These are phyloP conservation scores for Penicillium dipodomyicola DNA, from an alignment of 495 filamentous ascomycete genomes.

Conservation along the genomic window DNA sequence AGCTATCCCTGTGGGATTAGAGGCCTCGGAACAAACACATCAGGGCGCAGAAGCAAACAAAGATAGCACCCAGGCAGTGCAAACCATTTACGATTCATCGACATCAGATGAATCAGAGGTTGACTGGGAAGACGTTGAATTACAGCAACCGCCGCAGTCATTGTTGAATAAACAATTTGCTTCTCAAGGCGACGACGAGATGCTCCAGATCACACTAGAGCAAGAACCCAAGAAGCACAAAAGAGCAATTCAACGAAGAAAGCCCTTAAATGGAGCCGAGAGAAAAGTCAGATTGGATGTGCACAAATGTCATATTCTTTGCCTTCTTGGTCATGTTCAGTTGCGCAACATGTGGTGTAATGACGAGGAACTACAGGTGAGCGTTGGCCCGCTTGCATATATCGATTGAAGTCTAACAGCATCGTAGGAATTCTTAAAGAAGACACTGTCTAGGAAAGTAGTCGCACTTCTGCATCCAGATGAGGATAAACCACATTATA, in stretches of 20 bases:
- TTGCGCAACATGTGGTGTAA: conserved; percentile 88
- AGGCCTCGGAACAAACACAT: conserved; percentile 12
- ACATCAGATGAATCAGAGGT: conserved; percentile 58
- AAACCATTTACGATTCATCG: conserved; percentile 47
- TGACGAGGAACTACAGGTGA: conserved; percentile 61
- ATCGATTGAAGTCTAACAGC: conserved; percentile 3
- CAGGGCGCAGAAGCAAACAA: conserved; percentile 10
- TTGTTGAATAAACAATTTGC: conserved; percentile 24
- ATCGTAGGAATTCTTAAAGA: conserved; percentile 50
- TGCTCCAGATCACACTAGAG: conserved; percentile 59
- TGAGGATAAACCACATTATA: conserved; percentile 63
- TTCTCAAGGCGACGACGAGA: conserved; percentile 30
- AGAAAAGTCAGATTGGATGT: conserved; percentile 68
- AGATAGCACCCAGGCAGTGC: conserved; percentile 26
- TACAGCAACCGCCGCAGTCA: conserved; percentile 39
- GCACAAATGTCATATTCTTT: conserved; percentile 85
- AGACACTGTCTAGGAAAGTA: conserved; percentile 58
- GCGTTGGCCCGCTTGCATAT: conserved; percentile 10
- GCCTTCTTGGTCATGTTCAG: conserved; percentile 71
- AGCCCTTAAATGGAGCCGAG: conserved; percentile 65
- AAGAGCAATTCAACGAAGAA: conserved; percentile 44
- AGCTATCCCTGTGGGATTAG: conserved; percentile 18
- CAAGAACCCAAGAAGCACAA: conserved; percentile 39
- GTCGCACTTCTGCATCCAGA: conserved; percentile 62
- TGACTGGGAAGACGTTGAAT: conserved; percentile 70